Percentiles rank a stretch among this genome's conserved stretches.
phyloP scores from a whole-genome alignment of 2,329 filamentous ascomycete genomes.

The Alternaria sp. region DNA sequence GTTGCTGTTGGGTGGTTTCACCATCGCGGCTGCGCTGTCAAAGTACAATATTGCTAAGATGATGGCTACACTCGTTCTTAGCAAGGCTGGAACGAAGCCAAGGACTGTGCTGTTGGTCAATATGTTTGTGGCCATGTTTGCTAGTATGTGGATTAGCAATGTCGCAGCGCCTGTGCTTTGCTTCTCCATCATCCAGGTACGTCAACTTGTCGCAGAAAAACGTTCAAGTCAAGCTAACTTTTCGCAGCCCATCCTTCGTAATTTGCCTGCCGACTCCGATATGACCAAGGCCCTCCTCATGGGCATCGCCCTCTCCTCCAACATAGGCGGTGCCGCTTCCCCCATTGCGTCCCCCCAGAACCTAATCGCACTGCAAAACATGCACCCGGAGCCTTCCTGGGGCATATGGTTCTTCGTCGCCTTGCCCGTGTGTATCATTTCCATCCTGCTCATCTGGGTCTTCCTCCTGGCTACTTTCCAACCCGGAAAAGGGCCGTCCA shows the following conservation, averaged over 20 bases:
- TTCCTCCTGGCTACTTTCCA: conserved; percentile 86
- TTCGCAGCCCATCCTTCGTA: conserved; percentile 88
- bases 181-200: conserved; percentile 94
- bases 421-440: conserved; percentile 90
- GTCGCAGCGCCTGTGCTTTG: conserved; percentile 96
- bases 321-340: conserved; percentile 94
- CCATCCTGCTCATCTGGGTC: conserved; percentile 87
- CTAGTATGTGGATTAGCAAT: conserved; percentile 99
- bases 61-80: conserved; percentile 94
- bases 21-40: conserved; percentile 90
- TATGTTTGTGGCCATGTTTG: conserved; percentile 98
- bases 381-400: conserved; percentile 92
- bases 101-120: conserved; percentile 91
- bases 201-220: conserved; percentile 20
- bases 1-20: conserved; percentile 95
- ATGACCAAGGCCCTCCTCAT: conserved; percentile 97
- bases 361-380: conserved; percentile 94
- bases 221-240: conserved; percentile 9
- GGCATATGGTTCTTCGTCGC: conserved; percentile 97
- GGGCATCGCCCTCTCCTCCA: conserved; percentile 92
- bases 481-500: conserved; percentile 83
- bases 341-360: conserved; percentile 98
- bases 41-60: conserved; percentile 99
- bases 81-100: conserved; percentile 92
- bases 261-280: conserved; percentile 85